phyloP scores from a whole-genome alignment of 768 basidiomycete genomes.

The Cystobasidium ongulense region DNA sequence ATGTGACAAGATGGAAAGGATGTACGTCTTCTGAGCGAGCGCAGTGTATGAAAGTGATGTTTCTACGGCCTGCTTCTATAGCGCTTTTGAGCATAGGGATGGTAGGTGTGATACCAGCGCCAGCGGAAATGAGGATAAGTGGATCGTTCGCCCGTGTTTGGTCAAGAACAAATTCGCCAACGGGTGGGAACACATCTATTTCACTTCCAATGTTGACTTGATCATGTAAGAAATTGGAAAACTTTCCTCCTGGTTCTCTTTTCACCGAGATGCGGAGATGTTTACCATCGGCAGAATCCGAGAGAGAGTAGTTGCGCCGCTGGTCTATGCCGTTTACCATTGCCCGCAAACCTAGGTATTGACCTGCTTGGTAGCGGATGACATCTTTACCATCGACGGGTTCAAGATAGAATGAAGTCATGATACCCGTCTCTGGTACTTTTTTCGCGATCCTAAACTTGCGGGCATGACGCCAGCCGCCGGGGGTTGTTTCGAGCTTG shows the following conservation, averaged over 20 bases:
- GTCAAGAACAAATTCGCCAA: neutral
- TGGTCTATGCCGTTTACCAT: neutral
- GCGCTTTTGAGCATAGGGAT: neutral
- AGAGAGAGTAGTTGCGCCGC: neutral
- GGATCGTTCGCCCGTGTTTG: neutral
- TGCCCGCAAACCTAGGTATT: neutral
- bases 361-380: neutral
- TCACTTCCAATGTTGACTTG: neutral
- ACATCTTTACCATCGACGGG: neutral
- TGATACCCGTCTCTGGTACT: neutral
- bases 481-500: neutral
- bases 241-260: neutral
- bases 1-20: neutral
- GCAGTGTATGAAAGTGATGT: neutral
- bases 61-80: neutral
- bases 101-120: neutral
- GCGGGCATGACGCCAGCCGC: neutral
- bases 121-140: neutral
- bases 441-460: neutral
- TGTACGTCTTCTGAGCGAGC: neutral
- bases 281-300: neutral
- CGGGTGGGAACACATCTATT: neutral
- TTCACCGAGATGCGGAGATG: neutral
- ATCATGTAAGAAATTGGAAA: neutral
- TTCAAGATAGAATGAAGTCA: neutral